phyloP scores from a whole-genome alignment of 2,329 filamentous ascomycete genomes.

The Phyllosticta capitalensis region DNA sequence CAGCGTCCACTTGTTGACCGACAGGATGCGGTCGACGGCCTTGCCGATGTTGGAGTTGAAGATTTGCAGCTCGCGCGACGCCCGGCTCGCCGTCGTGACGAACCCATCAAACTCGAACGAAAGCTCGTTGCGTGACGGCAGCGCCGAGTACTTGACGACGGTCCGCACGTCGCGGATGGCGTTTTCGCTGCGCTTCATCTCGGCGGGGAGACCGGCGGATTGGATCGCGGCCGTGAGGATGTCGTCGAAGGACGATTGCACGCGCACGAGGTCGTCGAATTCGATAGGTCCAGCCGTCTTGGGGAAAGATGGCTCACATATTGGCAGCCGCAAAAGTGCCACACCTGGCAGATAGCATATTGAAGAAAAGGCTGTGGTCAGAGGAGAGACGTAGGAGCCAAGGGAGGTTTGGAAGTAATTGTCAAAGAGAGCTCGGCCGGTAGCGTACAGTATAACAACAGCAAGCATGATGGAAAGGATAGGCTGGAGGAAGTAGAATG shows the following conservation, averaged over 20 bases:
- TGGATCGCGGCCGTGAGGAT: conserved; percentile 59
- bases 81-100: conserved; percentile 56
- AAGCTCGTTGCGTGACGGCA: conserved; percentile 60
- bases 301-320: conserved; percentile 39
- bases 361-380: conserved; percentile 49
- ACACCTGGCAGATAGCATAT: conserved; percentile 61
- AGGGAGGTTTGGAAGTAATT: neutral
- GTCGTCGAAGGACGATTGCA: conserved; percentile 68
- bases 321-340: conserved; percentile 52
- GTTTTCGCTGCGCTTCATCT: conserved; percentile 69
- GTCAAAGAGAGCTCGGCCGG: neutral
- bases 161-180: conserved; percentile 66
- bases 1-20: conserved; percentile 63
- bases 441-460: conserved; percentile 48
- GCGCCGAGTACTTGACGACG: conserved; percentile 59
- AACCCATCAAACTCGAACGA: conserved; percentile 69
- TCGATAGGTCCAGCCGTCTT: conserved; percentile 34
- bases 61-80: conserved; percentile 56
- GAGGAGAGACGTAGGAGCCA: neutral
- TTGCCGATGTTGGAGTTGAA: conserved; percentile 71
- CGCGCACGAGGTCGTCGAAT: conserved; percentile 65
- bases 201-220: conserved; percentile 58
- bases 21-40: conserved; percentile 64
- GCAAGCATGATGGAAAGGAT: conserved; percentile 54
- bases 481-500: conserved; percentile 54